These are phyloP conservation scores for Papiliotrema laurentii DNA, from an alignment of 1,284 basidiomycete species.

Conservation along the genomic window DNA sequence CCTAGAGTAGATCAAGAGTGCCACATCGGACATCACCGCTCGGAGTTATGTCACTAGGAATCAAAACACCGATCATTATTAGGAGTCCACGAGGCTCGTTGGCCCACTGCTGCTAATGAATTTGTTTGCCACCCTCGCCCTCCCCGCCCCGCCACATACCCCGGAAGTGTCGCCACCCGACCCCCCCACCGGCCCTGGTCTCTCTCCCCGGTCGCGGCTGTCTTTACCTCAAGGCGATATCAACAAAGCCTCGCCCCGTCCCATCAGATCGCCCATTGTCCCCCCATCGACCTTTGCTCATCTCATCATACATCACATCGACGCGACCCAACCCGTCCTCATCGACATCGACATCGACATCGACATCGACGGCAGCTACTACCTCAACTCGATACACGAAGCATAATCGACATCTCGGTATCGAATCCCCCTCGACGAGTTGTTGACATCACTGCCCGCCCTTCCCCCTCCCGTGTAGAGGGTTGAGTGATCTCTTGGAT, in stretches of 20 bases:
- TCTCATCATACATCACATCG: background rate
- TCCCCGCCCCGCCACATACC: background rate
- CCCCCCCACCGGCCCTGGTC: too few species aligned
- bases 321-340: background rate
- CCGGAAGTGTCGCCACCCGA: too few species aligned
- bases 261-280: too few species aligned
- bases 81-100: too few species aligned
- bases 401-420: background rate
- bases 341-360: background rate
- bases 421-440: background rate
- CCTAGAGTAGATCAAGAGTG: too few species aligned
- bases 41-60: too few species aligned
- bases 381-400: background rate
- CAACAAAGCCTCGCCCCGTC: too few species aligned
- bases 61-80: too few species aligned
- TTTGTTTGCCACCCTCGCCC: background rate
- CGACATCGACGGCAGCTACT: background rate
- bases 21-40: too few species aligned
- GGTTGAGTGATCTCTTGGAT: conserved; percentile 2
- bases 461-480: background rate
- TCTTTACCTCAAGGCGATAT: background rate
- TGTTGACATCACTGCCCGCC: background rate
- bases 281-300: background rate
- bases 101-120: too few species aligned
- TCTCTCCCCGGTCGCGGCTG: too few species aligned